Base-by-base conservation (phyloP, 768 basidiomycete species). In the Dendrothele bispora region DNA sequence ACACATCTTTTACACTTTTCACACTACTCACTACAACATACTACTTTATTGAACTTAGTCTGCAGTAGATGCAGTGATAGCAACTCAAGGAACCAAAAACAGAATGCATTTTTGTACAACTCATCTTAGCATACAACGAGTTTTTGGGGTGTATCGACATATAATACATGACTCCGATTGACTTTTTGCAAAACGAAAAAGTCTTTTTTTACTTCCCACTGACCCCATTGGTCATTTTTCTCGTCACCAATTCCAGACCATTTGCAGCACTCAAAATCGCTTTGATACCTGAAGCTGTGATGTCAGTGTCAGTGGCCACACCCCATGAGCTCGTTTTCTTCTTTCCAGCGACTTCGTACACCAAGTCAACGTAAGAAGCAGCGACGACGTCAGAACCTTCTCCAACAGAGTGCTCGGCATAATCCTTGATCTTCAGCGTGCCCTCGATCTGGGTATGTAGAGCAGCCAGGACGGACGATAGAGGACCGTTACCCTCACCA, bases 361-460 rank as follows among this genome's bases (percentile, higher is more conserved):
- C 69, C 50, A 99, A 68, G 64, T 98, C 93, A 53, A 99, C 91
- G 60, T 95, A 99, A 3, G 91, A 93, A 18, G 91, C 97, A 0
- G 97, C 97, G 52, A 83, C 77, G 39, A 94, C 91, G 54, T 93
- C 92, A 2, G 88, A 79, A 26, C 95, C 97, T 60, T 89, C 84
- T 10, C 95, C 97, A 53, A 99, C 78, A 15, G 94, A 91, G 70
- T 98, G 97, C 64, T 98, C 97, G 10, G 83, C 84, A 67, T 97
- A 98, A 68, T 98, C 95, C 48, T 88, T 83, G 53, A 97, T 85
- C 11, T 77, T 73, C 43, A 98, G 73, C 21, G 75, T 72, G 15
- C 91, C 88, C 21, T 82, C 75, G n/a, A 86, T 71, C 38, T 82
- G 75, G 20, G 75, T 68, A 52, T 86, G 82, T 49, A 98, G 73